Evolutionary conservation across 2,329 filamentous ascomycete species (phyloP), one percentile per base, ranked within the genome.

Genomic region (Conoideocrella luteorostrata): DNA sequence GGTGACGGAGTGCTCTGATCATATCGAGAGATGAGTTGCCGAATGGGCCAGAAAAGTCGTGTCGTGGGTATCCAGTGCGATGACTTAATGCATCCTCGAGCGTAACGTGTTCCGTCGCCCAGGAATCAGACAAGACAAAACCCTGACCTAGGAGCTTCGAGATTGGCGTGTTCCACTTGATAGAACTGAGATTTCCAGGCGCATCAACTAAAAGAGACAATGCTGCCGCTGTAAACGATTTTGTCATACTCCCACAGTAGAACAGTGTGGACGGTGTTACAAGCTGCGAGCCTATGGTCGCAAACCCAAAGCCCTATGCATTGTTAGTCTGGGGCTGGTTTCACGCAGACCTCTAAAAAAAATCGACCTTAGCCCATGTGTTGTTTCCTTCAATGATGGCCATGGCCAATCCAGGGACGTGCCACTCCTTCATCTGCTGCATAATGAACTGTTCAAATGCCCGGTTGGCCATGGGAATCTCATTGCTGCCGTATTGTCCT

Each of bases 241-340:
- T 79, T 28, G 73, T 76, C 15, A 67, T 75, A 49, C 72, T 76
- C 5, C 70, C 75, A 9, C 66, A 64, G 48, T 71, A 72, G 55
- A 75, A 78, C 1, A 78, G 58, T 0, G 73, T 77, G 17, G 66
- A 57, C 1, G 69, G 54, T 0, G 64, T 72, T 7, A 68, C 67
- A 0, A 61, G 56, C 0, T 58, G 62, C 4, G 52, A 54, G 3
- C 61, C 58, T 4, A 66, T 55, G n/a, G 47, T 53, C 3, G 64
- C 65, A 37, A 62, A 53, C 18, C 68, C 70, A 44, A 67, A 69
- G 2, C 66, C 71, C 65, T 71, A 26, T 21, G 7, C 3, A 26
- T 3, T 20, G 21, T 20, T 32, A n/a, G 17, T 2, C 11, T 4
- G 3, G 24, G 28, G 26, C n/a, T 36, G 33, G 12, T 17, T 11